Evolutionary conservation across 2,329 filamentous ascomycete genomes (phyloP).

Genomic region (Trichoderma koningiopsis): DNA sequence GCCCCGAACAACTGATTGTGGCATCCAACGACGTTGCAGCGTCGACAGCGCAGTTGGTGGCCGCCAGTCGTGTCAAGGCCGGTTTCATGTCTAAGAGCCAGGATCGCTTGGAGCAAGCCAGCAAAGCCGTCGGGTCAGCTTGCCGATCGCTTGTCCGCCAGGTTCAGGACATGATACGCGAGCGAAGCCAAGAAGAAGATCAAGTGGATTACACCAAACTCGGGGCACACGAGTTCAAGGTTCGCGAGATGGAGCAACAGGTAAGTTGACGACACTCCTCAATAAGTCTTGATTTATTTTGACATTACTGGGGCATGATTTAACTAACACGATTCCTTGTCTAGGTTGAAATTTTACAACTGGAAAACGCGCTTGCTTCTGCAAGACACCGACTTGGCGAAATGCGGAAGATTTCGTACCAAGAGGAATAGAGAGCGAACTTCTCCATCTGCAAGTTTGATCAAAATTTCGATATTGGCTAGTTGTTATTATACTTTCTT

Average conservation of each 20-base stretch:
- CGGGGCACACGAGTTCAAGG: constrained; percentile 95
- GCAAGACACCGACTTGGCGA: constrained; percentile 86
- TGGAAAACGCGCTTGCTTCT: constrained; percentile 81
- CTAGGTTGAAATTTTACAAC: constrained; percentile 93
- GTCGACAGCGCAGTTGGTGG: constrained; percentile 93
- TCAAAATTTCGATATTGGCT: background rate
- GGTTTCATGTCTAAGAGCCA: constrained; percentile 98
- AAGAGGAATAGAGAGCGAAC: constrained; percentile 62
- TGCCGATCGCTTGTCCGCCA: constrained; percentile 87
- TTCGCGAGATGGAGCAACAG: constrained; percentile 99
- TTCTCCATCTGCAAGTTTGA: background rate
- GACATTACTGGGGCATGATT: background rate
- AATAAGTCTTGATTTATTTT: no score
- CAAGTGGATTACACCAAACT: constrained; percentile 85
- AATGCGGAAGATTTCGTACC: constrained; percentile 97
- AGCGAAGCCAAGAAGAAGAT: constrained; percentile 80
- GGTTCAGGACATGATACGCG: constrained; percentile 91
- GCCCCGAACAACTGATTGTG: constrained; percentile 94
- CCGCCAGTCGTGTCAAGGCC: constrained; percentile 93
- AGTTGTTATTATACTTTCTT: background rate
- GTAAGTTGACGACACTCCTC: constrained; percentile 51
- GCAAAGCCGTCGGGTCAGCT: constrained; percentile 87
- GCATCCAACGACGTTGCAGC: constrained; percentile 96
- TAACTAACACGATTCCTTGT: background rate
- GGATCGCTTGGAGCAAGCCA: constrained; percentile 85